phyloP scores from a whole-genome alignment of 2,329 filamentous ascomycete genomes.

The Fusarium goolgardi region DNA sequence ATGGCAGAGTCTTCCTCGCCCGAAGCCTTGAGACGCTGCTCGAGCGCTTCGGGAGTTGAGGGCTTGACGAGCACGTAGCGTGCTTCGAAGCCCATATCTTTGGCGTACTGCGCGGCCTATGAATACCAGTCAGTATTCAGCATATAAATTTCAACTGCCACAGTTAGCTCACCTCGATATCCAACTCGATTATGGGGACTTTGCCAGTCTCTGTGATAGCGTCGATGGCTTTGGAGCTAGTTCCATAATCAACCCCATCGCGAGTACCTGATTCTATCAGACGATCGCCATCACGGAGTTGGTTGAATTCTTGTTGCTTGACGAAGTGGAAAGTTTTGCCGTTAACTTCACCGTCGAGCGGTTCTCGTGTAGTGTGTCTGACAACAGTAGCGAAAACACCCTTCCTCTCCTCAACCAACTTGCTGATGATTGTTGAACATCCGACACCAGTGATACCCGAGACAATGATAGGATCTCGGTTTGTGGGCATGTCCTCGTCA shows the following conservation, averaged over 20 bases:
- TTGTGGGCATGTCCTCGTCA: constrained; percentile 57
- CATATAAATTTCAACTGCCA: background rate
- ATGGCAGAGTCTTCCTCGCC: constrained; percentile 42
- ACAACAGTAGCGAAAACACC: constrained; percentile 72
- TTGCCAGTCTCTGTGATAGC: constrained; percentile 65
- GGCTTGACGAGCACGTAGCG: constrained; percentile 66
- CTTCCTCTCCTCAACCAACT: constrained; percentile 71
- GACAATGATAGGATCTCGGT: constrained; percentile 71
- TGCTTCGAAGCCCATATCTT: constrained; percentile 66
- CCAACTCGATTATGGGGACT: constrained; percentile 68
- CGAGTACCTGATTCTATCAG: constrained; percentile 67
- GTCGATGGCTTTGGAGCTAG: constrained; percentile 64
- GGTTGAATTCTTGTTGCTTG: constrained; percentile 64
- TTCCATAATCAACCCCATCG: constrained; percentile 65
- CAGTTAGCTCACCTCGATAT: constrained; percentile 60
- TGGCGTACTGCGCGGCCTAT: constrained; percentile 67
- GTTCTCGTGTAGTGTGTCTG: constrained; percentile 65
- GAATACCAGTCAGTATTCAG: constrained; percentile 3
- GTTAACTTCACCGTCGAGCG: constrained; percentile 62
- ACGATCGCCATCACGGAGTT: constrained; percentile 69
- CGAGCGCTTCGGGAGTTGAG: constrained; percentile 48
- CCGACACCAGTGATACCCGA: constrained; percentile 72
- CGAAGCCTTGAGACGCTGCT: constrained; percentile 47
- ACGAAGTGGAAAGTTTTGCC: constrained; percentile 69
- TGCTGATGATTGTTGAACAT: constrained; percentile 71